Conservation (phyloP, 176 grass and related monocot species). For the Oropetium thomaeum region DNA sequence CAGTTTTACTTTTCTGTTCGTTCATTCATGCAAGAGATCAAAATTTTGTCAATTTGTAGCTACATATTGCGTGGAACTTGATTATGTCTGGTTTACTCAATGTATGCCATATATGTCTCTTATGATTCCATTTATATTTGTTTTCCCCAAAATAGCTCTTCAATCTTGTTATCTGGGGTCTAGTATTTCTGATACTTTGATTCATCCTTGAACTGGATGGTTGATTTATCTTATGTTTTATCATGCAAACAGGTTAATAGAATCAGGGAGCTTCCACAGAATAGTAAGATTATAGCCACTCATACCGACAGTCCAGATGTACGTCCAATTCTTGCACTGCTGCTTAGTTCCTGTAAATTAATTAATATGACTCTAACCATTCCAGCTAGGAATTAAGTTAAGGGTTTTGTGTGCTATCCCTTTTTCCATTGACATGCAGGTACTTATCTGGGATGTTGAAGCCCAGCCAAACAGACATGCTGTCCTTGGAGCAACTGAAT, state of each 20-base stretch:
- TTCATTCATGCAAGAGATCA: too few species aligned
- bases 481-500: slow-evolving; percentile 62
- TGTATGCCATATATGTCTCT: neutral
- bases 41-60: too few species aligned
- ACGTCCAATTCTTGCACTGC: slow-evolving; percentile 23
- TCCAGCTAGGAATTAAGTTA: neutral
- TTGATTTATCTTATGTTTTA: slow-evolving; percentile 10
- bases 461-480: slow-evolving; percentile 82
- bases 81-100: neutral
- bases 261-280: slow-evolving; percentile 97
- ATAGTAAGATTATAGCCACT: slow-evolving; percentile 88
- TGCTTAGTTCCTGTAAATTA: slow-evolving; percentile 7
- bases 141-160: neutral
- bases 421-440: slow-evolving; percentile 44
- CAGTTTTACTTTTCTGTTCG: slow-evolving; percentile 3
- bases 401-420: neutral
- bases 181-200: neutral
- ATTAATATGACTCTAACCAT: neutral
- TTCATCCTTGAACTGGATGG: neutral
- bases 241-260: slow-evolving; percentile 74
- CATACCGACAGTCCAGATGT: slow-evolving; percentile 98
- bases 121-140: neutral
- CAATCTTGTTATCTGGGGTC: neutral
- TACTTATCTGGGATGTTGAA: slow-evolving; percentile 96
- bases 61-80: slow-evolving; percentile 3